Conservation (phyloP, 306 rosid species). For the Morella rubra region DNA sequence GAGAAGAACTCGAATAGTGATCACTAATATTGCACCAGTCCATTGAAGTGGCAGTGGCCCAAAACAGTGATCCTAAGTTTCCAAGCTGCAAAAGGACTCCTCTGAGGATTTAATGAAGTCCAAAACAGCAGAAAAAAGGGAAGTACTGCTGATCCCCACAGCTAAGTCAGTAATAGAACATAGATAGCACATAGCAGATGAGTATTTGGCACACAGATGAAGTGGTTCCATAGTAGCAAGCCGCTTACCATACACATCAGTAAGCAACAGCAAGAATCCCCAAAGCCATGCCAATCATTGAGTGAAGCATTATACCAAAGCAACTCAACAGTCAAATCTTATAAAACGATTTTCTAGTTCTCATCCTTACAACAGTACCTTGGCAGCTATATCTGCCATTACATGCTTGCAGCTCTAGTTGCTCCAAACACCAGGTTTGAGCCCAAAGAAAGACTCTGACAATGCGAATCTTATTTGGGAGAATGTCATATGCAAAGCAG, state of each 20-base stretch:
- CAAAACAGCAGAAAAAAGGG: slow-evolving; percentile 52
- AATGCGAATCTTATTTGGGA: no score
- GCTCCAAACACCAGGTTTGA: no score
- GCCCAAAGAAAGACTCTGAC: no score
- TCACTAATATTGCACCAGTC: neutral
- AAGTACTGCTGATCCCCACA: neutral
- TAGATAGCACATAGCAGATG: neutral
- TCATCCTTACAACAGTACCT: no score
- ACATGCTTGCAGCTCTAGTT: no score
- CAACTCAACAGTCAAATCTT: no score
- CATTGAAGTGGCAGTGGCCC: neutral
- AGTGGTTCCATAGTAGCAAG: neutral
- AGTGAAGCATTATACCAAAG: no score
- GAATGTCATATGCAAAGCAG: no score
- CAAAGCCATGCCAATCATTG: slow-evolving; percentile 88
- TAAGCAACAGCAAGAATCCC: slow-evolving; percentile 93
- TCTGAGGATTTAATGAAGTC: slow-evolving; percentile 74
- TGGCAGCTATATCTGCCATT: no score
- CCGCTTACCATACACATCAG: slow-evolving; percentile 76
- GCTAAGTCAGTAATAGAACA: neutral
- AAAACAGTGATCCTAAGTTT: slow-evolving; percentile 41
- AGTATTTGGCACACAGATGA: neutral
- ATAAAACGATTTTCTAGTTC: no score
- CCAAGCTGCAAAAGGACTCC: slow-evolving; percentile 66
- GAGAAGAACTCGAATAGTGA: neutral